phyloP scores from a whole-genome alignment of 1,139 yeast genomes.

The Zygosaccharomyces sapae region DNA sequence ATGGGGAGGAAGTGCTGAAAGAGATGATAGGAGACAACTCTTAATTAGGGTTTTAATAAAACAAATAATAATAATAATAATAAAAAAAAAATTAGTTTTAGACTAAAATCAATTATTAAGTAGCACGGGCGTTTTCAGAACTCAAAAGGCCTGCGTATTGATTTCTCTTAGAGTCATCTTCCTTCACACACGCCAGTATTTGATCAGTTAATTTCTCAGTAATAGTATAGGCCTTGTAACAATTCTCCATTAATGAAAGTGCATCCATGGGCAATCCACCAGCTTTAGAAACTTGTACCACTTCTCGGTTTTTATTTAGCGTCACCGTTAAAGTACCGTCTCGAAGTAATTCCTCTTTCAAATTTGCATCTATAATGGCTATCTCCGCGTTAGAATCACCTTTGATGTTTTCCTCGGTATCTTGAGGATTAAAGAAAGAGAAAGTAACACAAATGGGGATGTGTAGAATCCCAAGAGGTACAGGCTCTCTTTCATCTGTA shows the following conservation, averaged over 20 bases:
- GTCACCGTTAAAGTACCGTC: slow-evolving; percentile 83
- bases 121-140: slow-evolving; percentile 33
- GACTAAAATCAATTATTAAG: background rate
- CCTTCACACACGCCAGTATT: slow-evolving; percentile 53
- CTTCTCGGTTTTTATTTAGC: slow-evolving; percentile 80
- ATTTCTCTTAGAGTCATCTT: slow-evolving; percentile 46
- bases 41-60: background rate
- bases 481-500: slow-evolving; percentile 77
- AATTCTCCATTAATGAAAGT: slow-evolving; percentile 59
- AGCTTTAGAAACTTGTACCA: slow-evolving; percentile 83
- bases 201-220: slow-evolving; percentile 63
- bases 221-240: slow-evolving; percentile 58
- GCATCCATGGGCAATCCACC: slow-evolving; percentile 91
- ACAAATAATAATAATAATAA: background rate
- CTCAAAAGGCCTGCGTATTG: slow-evolving; percentile 32
- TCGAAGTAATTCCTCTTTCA: slow-evolving; percentile 70
- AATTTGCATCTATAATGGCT: slow-evolving; percentile 69
- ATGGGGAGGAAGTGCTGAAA: background rate
- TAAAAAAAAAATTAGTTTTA: background rate
- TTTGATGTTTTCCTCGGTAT: slow-evolving; percentile 62
- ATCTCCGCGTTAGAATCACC: slow-evolving; percentile 59
- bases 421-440: slow-evolving; percentile 70
- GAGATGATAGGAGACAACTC: background rate
- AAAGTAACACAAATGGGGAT: slow-evolving; percentile 90
- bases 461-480: slow-evolving; percentile 78